Percentiles rank a stretch among this genome's conserved stretches.
Evolutionary conservation across 306 rosid species (phyloP).

Genomic region (Fragaria nilgerrensis): DNA sequence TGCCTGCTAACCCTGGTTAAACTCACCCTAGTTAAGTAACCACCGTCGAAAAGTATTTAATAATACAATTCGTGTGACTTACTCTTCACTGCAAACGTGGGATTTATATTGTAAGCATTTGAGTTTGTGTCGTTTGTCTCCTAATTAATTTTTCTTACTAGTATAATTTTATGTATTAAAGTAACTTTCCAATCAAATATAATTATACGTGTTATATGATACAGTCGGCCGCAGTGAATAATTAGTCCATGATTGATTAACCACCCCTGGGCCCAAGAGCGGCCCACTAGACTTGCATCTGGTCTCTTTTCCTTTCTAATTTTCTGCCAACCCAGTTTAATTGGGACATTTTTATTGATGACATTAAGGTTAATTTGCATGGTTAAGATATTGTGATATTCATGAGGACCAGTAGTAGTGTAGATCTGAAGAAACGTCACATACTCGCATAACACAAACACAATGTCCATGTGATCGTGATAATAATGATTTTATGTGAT

Average conservation of each 20-base stretch:
- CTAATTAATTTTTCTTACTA: too few species aligned
- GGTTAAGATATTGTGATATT: background rate
- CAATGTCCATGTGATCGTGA: slow-evolving; percentile 7
- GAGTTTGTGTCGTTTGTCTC: background rate
- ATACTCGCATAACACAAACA: background rate
- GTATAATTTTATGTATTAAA: too few species aligned
- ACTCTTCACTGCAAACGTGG: background rate
- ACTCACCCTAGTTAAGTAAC: slow-evolving; percentile 6
- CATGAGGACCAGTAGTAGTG: too few species aligned
- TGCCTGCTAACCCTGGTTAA: slow-evolving; percentile 19
- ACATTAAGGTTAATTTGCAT: background rate
- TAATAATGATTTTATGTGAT: background rate
- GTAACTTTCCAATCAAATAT: too few species aligned
- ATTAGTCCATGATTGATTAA: too few species aligned
- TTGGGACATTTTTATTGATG: background rate
- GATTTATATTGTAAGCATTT: background rate
- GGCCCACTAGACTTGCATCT: too few species aligned
- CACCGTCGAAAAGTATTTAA: background rate
- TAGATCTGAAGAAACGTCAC: background rate
- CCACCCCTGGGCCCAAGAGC: too few species aligned
- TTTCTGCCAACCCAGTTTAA: too few species aligned
- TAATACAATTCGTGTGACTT: background rate
- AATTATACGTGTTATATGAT: too few species aligned
- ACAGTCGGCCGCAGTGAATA: too few species aligned
- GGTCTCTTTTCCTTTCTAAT: too few species aligned